phyloP scores from a whole-genome alignment of 345 rosid genomes.

The Gossypium bickii region DNA sequence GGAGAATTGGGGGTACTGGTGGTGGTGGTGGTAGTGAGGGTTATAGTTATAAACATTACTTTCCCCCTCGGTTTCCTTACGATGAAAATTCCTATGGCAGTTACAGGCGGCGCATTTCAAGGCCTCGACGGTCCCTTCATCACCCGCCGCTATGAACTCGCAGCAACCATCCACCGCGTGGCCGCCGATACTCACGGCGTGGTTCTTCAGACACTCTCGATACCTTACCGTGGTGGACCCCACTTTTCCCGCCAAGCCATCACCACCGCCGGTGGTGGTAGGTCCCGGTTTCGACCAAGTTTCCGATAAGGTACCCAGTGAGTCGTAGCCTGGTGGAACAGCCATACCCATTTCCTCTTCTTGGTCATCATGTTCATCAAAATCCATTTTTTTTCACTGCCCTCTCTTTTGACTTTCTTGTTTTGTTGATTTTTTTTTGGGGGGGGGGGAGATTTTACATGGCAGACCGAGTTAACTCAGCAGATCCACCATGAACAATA shows the following conservation, averaged over 20 bases:
- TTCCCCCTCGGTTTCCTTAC: conserved; percentile 51
- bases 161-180: conserved; percentile 92
- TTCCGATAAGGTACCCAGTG: conserved; percentile 25
- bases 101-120: conserved; percentile 85
- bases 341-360: conserved; percentile 58
- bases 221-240: conserved; percentile 36
- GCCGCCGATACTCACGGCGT: conserved; percentile 76
- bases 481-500: conserved; percentile 26
- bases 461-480: conserved; percentile 15
- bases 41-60: conserved; percentile 11
- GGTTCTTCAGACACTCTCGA: conserved; percentile 87
- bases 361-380: conserved; percentile 72
- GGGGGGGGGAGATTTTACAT: conserved; percentile 25
- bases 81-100: conserved; percentile 94
- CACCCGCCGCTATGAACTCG: conserved; percentile 84
- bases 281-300: background rate
- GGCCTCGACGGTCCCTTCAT: conserved; percentile 67
- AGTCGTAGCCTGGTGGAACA: conserved; percentile 39
- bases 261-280: conserved; percentile 19
- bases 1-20: conserved; percentile 47
- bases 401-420: background rate
- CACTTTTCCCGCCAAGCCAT: conserved; percentile 34
- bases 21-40: conserved; percentile 25
- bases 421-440: background rate
- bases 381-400: conserved; percentile 40